Percentiles rank a stretch among this genome's conserved stretches.
Evolutionary conservation across 306 rosid species (phyloP).

Genomic region (Dryas alaskensis): DNA sequence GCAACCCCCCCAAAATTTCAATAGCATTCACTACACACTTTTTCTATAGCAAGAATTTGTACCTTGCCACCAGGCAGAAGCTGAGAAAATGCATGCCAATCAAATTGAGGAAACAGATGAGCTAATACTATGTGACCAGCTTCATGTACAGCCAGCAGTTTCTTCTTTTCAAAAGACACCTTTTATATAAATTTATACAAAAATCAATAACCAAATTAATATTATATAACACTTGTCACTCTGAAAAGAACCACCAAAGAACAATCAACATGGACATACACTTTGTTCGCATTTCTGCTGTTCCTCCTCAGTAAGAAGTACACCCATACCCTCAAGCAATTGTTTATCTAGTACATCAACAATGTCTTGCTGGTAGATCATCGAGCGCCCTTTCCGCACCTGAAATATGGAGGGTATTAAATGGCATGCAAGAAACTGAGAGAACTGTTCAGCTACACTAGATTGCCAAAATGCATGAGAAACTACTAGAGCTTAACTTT

Average conservation of each 20-base stretch:
- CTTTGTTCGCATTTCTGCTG: constrained; percentile 85
- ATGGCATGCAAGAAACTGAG: constrained; percentile 16
- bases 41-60: constrained; percentile 29
- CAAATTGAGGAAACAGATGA: constrained; percentile 91
- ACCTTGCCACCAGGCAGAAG: constrained; percentile 99
- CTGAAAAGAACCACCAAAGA: constrained; percentile 8
- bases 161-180: constrained; percentile 79
- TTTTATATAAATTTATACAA: constrained; percentile 24
- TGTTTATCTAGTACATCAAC: constrained; percentile 93
- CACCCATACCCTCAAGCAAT: constrained; percentile 99
- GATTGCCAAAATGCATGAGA: background rate
- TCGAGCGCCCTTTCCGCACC: constrained; percentile 88
- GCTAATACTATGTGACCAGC: constrained; percentile 94
- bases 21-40: constrained; percentile 12
- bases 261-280: constrained; percentile 39
- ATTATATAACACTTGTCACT: constrained; percentile 8
- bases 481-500: background rate
- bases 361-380: constrained; percentile 70
- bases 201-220: constrained; percentile 12
- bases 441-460: background rate
- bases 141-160: constrained; percentile 94
- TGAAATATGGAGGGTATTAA: constrained; percentile 32
- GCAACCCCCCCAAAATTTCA: constrained; percentile 3
- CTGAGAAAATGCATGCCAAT: constrained; percentile 99
- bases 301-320: constrained; percentile 97